Conservation (phyloP, 2,329 filamentous ascomycete genomes). For the Aureobasidium zeae region DNA sequence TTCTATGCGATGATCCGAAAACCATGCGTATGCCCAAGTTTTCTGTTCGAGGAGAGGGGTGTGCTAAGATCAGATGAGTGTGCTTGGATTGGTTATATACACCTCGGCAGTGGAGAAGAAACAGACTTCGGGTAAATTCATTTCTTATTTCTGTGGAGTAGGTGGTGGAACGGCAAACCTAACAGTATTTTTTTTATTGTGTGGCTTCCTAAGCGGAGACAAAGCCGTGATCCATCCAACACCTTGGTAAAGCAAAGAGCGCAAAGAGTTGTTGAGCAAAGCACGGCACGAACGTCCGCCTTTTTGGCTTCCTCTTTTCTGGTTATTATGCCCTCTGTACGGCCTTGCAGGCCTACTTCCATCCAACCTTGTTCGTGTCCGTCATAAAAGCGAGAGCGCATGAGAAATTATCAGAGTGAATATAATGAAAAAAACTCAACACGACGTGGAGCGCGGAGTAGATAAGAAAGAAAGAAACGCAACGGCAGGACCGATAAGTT, state of each 20-base stretch:
- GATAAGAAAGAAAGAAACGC: not conserved
- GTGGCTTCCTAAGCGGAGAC: not conserved
- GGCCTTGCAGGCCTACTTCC: not conserved
- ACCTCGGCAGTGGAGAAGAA: conserved; percentile 11
- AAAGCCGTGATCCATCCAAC: conserved; percentile 10
- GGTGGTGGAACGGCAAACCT: conserved; percentile 7
- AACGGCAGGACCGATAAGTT: not conserved
- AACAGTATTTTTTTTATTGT: not conserved
- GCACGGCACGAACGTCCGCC: conserved; percentile 1
- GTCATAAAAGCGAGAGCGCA: conserved; percentile 4
- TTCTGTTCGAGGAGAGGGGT: not conserved
- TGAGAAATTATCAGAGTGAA: conserved; percentile 7
- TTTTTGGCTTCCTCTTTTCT: conserved; percentile 13
- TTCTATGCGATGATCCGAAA: too few species aligned
- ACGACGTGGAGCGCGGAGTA: conserved; percentile 10
- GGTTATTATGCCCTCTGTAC: not conserved
- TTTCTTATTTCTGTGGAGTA: conserved; percentile 12
- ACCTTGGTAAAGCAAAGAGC: conserved; percentile 1
- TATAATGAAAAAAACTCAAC: conserved; percentile 2
- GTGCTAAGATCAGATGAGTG: conserved; percentile 6
- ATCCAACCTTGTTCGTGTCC: conserved; percentile 12
- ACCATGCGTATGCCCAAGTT: not conserved
- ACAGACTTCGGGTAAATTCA: conserved; percentile 2
- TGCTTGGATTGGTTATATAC: conserved; percentile 13
- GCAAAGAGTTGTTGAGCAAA: conserved; percentile 3